A percentile compares a stretch with the other conserved stretches of the same genome.
These are phyloP conservation scores for Rubia peregrina DNA, from an alignment of 305 asterid species.

Conservation along the genomic window DNA sequence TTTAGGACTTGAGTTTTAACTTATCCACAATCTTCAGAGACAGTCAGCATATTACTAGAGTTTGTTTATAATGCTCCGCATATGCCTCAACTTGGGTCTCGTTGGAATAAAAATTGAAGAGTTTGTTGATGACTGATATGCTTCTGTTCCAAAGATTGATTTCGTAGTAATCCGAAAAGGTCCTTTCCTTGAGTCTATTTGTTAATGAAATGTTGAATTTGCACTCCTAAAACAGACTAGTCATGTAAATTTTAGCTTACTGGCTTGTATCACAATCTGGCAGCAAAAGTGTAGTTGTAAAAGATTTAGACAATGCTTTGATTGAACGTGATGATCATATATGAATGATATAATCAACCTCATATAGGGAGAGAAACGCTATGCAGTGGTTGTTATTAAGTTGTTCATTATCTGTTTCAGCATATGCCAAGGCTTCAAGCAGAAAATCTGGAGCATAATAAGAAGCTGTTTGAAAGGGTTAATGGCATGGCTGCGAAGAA, in stretches of 20 bases:
- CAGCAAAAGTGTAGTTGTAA: no score
- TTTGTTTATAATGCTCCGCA: not conserved
- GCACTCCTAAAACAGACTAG: not conserved
- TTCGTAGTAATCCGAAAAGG: not conserved
- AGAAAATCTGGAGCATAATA: conserved; percentile 13
- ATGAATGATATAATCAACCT: not conserved
- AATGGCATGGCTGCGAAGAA: conserved; percentile 7
- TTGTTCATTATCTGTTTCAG: not conserved
- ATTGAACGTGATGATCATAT: not conserved
- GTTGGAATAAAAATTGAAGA: not conserved
- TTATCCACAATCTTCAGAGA: not conserved
- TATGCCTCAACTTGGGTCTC: not conserved
- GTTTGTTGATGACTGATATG: not conserved
- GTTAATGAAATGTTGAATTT: not conserved
- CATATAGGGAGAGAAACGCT: not conserved
- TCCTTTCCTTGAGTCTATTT: not conserved
- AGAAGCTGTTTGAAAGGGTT: conserved; percentile 1
- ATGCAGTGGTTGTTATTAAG: not conserved
- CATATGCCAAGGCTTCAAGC: not conserved
- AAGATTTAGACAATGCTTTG: not conserved
- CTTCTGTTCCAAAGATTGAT: not conserved
- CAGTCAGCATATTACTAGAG: not conserved
- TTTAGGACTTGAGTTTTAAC: not conserved
- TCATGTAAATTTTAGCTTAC: not conserved
- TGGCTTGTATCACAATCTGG: not conserved